Evolutionary conservation across 345 rosid species (phyloP).

Genomic region (Boechera divaricarpa): DNA sequence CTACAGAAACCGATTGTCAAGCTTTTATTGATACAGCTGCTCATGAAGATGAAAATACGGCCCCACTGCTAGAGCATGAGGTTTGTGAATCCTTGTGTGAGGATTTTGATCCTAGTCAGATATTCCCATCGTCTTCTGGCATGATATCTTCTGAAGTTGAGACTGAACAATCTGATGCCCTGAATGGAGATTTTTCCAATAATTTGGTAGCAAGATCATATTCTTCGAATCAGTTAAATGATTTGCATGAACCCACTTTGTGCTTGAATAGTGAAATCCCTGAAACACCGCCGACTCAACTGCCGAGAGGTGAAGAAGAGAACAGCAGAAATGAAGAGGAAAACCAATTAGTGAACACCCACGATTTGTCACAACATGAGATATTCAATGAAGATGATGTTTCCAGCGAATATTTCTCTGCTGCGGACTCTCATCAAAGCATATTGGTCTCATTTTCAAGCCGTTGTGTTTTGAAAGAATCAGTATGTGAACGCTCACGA

Average conservation of each 20-base stretch:
- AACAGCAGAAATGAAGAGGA: slow-evolving; percentile 46
- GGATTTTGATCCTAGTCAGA: slow-evolving; percentile 47
- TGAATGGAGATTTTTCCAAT: slow-evolving; percentile 44
- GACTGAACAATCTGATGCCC: slow-evolving; percentile 46
- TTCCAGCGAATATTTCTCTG: slow-evolving; percentile 74
- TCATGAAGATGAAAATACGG: slow-evolving; percentile 46
- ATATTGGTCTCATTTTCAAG: slow-evolving; percentile 92
- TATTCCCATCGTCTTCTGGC: slow-evolving; percentile 44
- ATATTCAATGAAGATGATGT: slow-evolving; percentile 56
- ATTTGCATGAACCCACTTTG: slow-evolving; percentile 31
- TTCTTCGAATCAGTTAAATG: slow-evolving; percentile 44
- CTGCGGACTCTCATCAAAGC: slow-evolving; percentile 88
- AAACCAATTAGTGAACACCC: slow-evolving; percentile 45
- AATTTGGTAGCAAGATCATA: slow-evolving; percentile 42
- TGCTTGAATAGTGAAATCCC: slow-evolving; percentile 42
- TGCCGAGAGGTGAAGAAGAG: slow-evolving; percentile 48
- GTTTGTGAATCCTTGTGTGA: slow-evolving; percentile 49
- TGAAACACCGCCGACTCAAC: slow-evolving; percentile 50
- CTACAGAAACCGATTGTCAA: slow-evolving; percentile 39
- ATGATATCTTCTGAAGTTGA: slow-evolving; percentile 42
- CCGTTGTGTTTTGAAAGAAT: slow-evolving; percentile 75
- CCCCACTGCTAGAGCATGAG: slow-evolving; percentile 46
- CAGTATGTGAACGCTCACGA: slow-evolving; percentile 93
- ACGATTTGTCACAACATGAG: slow-evolving; percentile 53
- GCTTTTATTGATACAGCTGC: slow-evolving; percentile 42